Percentiles rank a stretch among this genome's conserved stretches.
These are phyloP conservation scores for Wickerhamiella parazyma DNA, from an alignment of 805 yeast species.

Conservation along the genomic window DNA sequence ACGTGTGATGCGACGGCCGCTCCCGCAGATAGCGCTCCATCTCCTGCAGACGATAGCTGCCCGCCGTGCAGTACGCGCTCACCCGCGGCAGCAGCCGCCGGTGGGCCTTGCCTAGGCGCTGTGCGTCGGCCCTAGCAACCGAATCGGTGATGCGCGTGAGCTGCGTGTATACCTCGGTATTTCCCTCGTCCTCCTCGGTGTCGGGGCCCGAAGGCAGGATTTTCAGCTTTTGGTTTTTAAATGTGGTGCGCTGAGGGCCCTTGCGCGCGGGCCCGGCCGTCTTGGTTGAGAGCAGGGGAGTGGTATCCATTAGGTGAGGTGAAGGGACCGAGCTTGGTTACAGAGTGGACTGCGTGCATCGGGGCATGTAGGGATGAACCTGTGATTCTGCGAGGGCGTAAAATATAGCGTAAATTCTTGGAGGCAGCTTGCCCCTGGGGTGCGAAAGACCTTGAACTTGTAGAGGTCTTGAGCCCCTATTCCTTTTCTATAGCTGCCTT, in stretches of 20 bases:
- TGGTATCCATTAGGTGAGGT: slow-evolving; percentile 3
- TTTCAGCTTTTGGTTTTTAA: slow-evolving; percentile 77
- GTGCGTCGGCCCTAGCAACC: slow-evolving; percentile 88
- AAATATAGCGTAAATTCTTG: too few species aligned
- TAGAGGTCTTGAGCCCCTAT: too few species aligned
- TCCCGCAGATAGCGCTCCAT: slow-evolving; percentile 74
- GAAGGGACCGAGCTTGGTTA: too few species aligned
- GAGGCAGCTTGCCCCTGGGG: too few species aligned
- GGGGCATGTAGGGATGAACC: too few species aligned
- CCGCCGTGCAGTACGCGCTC: slow-evolving; percentile 92
- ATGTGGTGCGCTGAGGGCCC: slow-evolving; percentile 59
- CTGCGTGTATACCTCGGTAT: slow-evolving; percentile 57
- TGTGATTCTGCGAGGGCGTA: too few species aligned
- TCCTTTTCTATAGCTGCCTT: too few species aligned
- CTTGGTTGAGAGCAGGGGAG: neutral
- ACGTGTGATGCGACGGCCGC: slow-evolving; percentile 36
- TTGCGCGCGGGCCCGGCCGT: neutral
- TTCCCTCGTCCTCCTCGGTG: slow-evolving; percentile 36
- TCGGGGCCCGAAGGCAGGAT: slow-evolving; percentile 49
- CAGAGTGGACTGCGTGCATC: too few species aligned
- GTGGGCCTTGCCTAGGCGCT: slow-evolving; percentile 74
- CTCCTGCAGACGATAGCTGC: slow-evolving; percentile 81
- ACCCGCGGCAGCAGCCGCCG: slow-evolving; percentile 79
- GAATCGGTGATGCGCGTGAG: slow-evolving; percentile 71
- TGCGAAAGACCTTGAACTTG: too few species aligned